phyloP scores from a whole-genome alignment of 306 rosid genomes.

The Prunus mongolica region DNA sequence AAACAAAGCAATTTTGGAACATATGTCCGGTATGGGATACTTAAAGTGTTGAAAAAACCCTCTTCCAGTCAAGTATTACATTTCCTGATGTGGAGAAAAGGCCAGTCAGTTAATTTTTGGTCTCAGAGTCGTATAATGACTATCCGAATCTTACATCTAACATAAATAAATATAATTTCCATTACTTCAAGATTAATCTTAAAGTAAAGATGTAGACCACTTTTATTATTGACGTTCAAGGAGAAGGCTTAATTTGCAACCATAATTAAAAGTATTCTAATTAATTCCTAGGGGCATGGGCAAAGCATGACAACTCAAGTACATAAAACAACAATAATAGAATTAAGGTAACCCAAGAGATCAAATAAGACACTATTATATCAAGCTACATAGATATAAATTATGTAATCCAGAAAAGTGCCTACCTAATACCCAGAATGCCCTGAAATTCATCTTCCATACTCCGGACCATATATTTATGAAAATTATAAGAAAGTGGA shows the following conservation, averaged over 20 bases:
- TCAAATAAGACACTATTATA: neutral
- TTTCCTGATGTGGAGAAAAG: neutral
- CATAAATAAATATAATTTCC: neutral
- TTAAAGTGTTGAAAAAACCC: neutral
- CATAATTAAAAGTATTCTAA: neutral
- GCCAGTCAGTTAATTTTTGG: neutral
- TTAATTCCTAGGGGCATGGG: neutral
- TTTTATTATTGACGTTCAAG: neutral
- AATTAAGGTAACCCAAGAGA: neutral
- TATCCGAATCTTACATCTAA: neutral
- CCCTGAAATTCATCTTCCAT: conserved; percentile 98
- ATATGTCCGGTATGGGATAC: neutral
- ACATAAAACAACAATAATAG: neutral
- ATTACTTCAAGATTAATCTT: no score
- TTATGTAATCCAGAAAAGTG: neutral
- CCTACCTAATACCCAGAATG: conserved; percentile 92
- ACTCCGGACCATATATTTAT: conserved; percentile 85
- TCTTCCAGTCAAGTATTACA: neutral
- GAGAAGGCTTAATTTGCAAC: neutral
- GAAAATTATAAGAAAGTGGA: conserved; percentile 78
- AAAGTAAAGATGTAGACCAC: neutral
- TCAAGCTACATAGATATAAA: neutral
- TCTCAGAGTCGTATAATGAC: neutral
- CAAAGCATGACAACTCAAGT: neutral
- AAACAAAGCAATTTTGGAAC: neutral